phyloP scores from a whole-genome alignment of 148 eudicot species.

The Rhododendron griersonianum region DNA sequence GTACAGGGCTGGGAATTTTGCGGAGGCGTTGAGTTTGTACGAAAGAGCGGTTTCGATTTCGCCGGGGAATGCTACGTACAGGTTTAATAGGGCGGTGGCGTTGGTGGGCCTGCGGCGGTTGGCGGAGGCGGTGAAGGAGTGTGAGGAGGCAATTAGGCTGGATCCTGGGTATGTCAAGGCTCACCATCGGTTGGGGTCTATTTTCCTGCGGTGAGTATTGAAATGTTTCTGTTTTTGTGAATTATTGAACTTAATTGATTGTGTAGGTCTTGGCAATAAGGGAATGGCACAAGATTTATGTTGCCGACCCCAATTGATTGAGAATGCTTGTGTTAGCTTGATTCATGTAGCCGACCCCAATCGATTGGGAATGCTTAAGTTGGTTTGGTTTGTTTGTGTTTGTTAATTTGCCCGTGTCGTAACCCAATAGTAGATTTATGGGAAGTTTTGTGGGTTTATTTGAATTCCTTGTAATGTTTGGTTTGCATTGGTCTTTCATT shows the following conservation, averaged over 20 bases:
- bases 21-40: slow-evolving; percentile 66
- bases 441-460: neutral
- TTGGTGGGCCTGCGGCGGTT: slow-evolving; percentile 53
- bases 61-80: slow-evolving; percentile 68
- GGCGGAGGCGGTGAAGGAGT: slow-evolving; percentile 67
- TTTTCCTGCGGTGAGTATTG: slow-evolving; percentile 69
- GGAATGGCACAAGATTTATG: neutral
- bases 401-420: neutral
- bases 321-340: no score
- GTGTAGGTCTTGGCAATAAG: no score
- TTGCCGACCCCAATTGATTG: neutral
- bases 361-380: neutral
- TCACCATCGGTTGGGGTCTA: slow-evolving; percentile 71
- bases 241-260: neutral
- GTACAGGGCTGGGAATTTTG: slow-evolving; percentile 51
- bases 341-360: neutral
- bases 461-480: neutral
- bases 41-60: slow-evolving; percentile 54
- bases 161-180: slow-evolving; percentile 68
- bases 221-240: slow-evolving; percentile 4
- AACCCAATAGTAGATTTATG: neutral
- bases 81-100: slow-evolving; percentile 77
- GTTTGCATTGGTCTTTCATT: neutral
- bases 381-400: neutral
- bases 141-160: slow-evolving; percentile 70